Percentiles rank a stretch among this genome's conserved stretches.
Evolutionary conservation across 106 monocot species (phyloP).

Genomic region (Phalaenopsis equestris): DNA sequence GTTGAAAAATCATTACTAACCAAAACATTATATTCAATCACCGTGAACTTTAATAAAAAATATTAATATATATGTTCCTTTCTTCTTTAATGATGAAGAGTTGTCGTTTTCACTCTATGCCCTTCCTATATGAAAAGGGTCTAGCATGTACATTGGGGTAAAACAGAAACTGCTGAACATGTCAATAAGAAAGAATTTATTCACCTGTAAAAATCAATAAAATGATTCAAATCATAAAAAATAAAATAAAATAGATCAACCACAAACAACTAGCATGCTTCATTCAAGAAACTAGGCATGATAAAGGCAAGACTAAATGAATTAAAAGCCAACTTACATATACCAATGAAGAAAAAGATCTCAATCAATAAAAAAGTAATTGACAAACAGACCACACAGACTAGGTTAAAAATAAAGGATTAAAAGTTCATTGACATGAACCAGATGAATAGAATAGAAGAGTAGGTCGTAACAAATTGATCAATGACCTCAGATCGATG

Average conservation of each 20-base stretch:
- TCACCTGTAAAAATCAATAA: background rate
- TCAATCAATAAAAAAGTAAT: background rate
- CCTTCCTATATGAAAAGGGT: too few species aligned
- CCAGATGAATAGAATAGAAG: background rate
- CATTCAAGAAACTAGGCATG: background rate
- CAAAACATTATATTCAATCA: too few species aligned
- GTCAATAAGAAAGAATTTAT: background rate
- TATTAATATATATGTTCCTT: too few species aligned
- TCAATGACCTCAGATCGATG: constrained; percentile 67
- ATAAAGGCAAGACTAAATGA: background rate
- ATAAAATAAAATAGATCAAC: background rate
- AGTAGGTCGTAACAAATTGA: background rate
- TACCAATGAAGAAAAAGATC: background rate
- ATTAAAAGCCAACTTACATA: background rate
- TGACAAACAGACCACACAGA: background rate
- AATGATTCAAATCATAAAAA: background rate
- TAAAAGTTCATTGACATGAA: background rate
- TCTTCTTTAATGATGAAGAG: too few species aligned
- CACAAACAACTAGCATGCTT: background rate
- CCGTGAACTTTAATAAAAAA: too few species aligned
- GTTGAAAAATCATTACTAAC: too few species aligned
- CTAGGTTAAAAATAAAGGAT: background rate
- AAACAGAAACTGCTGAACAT: background rate
- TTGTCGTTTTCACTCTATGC: too few species aligned
- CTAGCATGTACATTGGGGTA: background rate